Evolutionary conservation across 2,329 filamentous ascomycete species (phyloP).

Genomic region (Beauveria rudraprayagi): DNA sequence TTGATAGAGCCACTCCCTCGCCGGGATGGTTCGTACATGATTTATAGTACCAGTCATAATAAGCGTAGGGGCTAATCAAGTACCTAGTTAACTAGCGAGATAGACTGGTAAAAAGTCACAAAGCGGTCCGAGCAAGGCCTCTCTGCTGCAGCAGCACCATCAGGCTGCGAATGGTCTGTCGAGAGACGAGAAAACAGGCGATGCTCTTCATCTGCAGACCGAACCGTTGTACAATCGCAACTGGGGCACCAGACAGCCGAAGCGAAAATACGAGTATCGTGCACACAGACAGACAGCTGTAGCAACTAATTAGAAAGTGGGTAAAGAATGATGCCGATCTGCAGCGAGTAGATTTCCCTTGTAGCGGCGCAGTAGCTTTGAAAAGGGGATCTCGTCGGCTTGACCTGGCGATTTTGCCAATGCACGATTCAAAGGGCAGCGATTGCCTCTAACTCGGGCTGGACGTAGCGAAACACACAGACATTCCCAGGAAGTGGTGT

Average conservation of each 20-base stretch:
- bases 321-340: too few relatives aligned
- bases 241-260: too few relatives aligned
- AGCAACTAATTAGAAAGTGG: too few relatives aligned
- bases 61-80: too few relatives aligned
- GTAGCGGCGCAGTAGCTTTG: too few relatives aligned
- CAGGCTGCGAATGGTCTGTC: too few relatives aligned
- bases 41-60: neutral
- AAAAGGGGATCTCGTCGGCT: neutral
- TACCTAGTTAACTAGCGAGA: neutral
- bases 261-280: too few relatives aligned
- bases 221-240: neutral
- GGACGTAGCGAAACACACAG: neutral
- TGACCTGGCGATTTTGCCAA: neutral
- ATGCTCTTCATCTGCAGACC: neutral
- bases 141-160: too few relatives aligned
- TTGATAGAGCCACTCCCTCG: slow-evolving; percentile 2
- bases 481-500: neutral
- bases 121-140: neutral
- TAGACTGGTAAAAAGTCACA: neutral
- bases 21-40: slow-evolving; percentile 7
- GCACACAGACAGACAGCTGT: too few relatives aligned
- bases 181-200: neutral
- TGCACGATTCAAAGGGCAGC: neutral
- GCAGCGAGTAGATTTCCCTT: too few relatives aligned
- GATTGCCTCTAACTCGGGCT: neutral